phyloP scores from a whole-genome alignment of 2,329 filamentous ascomycete species.

The Stenocarpella maydis region DNA sequence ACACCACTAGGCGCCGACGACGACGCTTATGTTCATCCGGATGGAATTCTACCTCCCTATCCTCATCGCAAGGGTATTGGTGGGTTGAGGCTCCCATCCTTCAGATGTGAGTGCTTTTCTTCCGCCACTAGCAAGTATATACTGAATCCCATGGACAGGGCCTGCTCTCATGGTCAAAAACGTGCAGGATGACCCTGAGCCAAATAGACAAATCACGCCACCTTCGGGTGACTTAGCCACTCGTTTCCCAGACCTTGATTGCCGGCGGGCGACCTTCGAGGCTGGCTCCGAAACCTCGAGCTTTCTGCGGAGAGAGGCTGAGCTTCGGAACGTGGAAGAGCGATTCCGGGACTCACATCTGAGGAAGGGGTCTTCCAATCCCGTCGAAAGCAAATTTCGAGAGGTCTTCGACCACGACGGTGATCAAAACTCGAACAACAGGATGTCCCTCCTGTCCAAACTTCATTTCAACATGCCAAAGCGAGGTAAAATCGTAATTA shows the following conservation, averaged over 20 bases:
- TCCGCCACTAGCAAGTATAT: background rate
- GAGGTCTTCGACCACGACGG: slow-evolving; percentile 48
- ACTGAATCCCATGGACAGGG: slow-evolving; percentile 7
- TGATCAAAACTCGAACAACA: slow-evolving; percentile 3
- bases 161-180: background rate
- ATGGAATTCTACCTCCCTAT: background rate
- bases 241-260: slow-evolving; percentile 6
- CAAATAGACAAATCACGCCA: background rate
- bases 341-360: slow-evolving; percentile 49
- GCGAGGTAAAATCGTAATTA: slow-evolving; percentile 37
- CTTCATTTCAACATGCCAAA: slow-evolving; percentile 47
- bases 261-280: slow-evolving; percentile 35
- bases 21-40: background rate
- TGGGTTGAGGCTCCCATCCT: slow-evolving; percentile 25
- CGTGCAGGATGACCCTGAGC: background rate
- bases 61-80: slow-evolving; percentile 4
- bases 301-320: slow-evolving; percentile 49
- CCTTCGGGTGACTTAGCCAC: background rate
- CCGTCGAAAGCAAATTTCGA: slow-evolving; percentile 49
- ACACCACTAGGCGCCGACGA: background rate
- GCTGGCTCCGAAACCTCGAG: slow-evolving; percentile 48
- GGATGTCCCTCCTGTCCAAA: slow-evolving; percentile 46
- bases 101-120: slow-evolving; percentile 19
- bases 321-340: slow-evolving; percentile 50
- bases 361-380: slow-evolving; percentile 42